phyloP scores from a whole-genome alignment of 768 basidiomycete species.

The Hemileccinum rubropunctum region DNA sequence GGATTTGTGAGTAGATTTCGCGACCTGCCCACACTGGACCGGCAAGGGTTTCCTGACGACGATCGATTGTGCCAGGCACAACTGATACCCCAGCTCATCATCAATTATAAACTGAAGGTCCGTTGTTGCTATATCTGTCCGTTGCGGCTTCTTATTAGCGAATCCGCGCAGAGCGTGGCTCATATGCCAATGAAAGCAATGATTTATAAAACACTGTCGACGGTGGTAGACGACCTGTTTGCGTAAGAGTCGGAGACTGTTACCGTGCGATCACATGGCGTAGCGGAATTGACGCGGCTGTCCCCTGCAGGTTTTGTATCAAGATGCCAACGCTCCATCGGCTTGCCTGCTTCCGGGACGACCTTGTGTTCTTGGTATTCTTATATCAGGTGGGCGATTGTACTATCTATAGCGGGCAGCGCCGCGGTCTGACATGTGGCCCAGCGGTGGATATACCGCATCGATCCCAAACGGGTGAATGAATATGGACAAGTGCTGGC shows the following conservation, averaged over 20 bases:
- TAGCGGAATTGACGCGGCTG: conserved; percentile 13
- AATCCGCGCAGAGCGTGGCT: conserved; percentile 69
- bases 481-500: conserved; percentile 89
- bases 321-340: conserved; percentile 96
- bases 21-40: neutral
- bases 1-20: conserved; percentile 76
- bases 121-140: conserved; percentile 20
- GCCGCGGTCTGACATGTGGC: conserved; percentile 9
- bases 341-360: conserved; percentile 86
- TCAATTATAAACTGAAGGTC: conserved; percentile 96
- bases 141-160: conserved; percentile 4
- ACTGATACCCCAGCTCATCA: conserved; percentile 84
- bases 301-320: conserved; percentile 72
- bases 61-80: conserved; percentile 56
- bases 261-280: conserved; percentile 13
- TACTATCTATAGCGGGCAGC: conserved; percentile 6
- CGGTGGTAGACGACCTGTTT: conserved; percentile 90
- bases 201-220: conserved; percentile 91
- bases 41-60: conserved; percentile 10
- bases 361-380: conserved; percentile 88
- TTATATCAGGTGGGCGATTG: conserved; percentile 74
- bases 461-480: conserved; percentile 93
- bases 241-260: conserved; percentile 50
- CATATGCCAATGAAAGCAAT: conserved; percentile 99
- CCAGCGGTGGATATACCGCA: conserved; percentile 95